phyloP scores from a whole-genome alignment of 495 filamentous ascomycete genomes.

The Lophiotrema nucula region DNA sequence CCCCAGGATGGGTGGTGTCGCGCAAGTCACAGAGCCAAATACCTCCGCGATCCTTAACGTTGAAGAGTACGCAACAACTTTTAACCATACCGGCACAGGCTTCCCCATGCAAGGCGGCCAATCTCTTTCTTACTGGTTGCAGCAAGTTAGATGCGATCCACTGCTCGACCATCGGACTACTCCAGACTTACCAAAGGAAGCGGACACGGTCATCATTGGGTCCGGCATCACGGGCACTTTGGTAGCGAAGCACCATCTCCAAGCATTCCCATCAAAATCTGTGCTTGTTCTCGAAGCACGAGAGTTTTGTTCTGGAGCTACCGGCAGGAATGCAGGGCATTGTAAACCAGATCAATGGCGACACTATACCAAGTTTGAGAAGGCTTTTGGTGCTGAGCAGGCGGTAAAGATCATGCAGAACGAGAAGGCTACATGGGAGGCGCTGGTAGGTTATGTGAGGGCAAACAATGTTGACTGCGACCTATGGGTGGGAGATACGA shows the following conservation, averaged over 20 bases:
- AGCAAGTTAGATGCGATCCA: conserved; percentile 17
- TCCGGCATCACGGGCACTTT: conserved; percentile 10
- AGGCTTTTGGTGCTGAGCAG: conserved; percentile 9
- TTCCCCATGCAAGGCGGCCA: conserved; percentile 17
- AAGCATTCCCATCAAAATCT: neutral
- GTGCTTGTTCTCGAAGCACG: conserved; percentile 18
- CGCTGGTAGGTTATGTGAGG: conserved; percentile 1
- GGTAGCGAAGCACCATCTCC: conserved; percentile 16
- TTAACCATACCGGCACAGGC: neutral
- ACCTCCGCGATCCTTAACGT: conserved; percentile 4
- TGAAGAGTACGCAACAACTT: neutral
- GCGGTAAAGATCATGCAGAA: conserved; percentile 16
- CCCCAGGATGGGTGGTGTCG: neutral
- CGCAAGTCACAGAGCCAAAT: neutral
- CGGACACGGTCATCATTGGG: conserved; percentile 10
- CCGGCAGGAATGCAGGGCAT: conserved; percentile 20
- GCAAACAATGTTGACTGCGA: conserved; percentile 10
- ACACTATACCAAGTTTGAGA: conserved; percentile 7
- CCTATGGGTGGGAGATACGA: conserved; percentile 10
- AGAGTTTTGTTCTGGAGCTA: conserved; percentile 21
- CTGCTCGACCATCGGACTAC: conserved; percentile 14
- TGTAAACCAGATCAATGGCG: conserved; percentile 21
- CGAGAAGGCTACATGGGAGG: conserved; percentile 9
- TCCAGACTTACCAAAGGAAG: neutral
- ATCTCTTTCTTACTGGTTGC: conserved; percentile 17